Evolutionary conservation across 352 stramenopile species (phyloP).

Genomic region (Elongisporangium anandrum): DNA sequence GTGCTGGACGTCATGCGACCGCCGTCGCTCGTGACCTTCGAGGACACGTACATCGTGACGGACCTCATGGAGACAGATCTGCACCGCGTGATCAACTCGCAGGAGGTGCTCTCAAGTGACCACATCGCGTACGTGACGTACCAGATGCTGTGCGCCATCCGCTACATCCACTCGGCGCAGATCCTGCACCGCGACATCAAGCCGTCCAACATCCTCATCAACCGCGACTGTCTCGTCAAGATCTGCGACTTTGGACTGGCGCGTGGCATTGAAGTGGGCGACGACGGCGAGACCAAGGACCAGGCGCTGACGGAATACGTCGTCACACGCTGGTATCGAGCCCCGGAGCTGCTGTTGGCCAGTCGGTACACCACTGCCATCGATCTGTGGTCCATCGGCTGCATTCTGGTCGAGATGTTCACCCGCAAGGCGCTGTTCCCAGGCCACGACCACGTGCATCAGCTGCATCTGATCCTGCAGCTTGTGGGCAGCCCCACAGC

Average conservation of each 20-base stretch:
- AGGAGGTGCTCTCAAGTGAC: slow-evolving; percentile 59
- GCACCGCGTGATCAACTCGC: slow-evolving; percentile 77
- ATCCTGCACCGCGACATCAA: slow-evolving; percentile 93
- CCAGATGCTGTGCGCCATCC: slow-evolving; percentile 72
- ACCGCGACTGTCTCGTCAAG: slow-evolving; percentile 87
- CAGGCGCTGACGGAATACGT: slow-evolving; percentile 89
- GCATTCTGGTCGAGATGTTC: slow-evolving; percentile 99
- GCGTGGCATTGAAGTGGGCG: slow-evolving; percentile 53
- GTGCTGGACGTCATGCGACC: slow-evolving; percentile 75
- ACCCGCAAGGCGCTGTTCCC: slow-evolving; percentile 75
- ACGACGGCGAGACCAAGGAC: slow-evolving; percentile 35
- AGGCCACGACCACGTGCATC: slow-evolving; percentile 81
- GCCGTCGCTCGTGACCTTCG: slow-evolving; percentile 61
- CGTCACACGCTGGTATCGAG: slow-evolving; percentile 93
- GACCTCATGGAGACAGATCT: slow-evolving; percentile 83
- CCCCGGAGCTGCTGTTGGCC: slow-evolving; percentile 91
- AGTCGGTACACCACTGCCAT: slow-evolving; percentile 94
- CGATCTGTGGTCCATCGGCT: slow-evolving; percentile 96
- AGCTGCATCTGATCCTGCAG: slow-evolving; percentile 87
- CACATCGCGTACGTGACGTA: slow-evolving; percentile 85
- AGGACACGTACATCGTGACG: slow-evolving; percentile 84
- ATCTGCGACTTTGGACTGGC: slow-evolving; percentile 90
- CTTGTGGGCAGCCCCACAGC: slow-evolving; percentile 57
- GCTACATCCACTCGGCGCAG: slow-evolving; percentile 85
- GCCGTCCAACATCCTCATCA: slow-evolving; percentile 95